Conservation (phyloP, 805 yeast species). For the Wickerhamomyces tratensis region DNA sequence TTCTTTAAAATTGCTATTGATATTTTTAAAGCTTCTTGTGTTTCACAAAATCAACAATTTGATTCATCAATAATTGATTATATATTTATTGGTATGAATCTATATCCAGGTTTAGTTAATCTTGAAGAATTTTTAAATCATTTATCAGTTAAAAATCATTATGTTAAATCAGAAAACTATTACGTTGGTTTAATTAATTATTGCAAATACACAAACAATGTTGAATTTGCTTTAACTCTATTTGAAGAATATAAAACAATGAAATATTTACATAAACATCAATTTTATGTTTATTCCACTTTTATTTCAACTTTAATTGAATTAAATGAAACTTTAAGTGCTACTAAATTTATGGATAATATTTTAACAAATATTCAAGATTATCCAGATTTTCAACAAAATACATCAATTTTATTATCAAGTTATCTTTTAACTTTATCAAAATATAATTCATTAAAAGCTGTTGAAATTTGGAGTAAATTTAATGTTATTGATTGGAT, state of each 20-base stretch:
- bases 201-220: conserved; percentile 28
- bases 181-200: conserved; percentile 30
- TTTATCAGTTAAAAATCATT: neutral
- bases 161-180: conserved; percentile 21
- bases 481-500: conserved; percentile 29
- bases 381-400: conserved; percentile 21
- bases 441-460: conserved; percentile 22
- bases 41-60: conserved; percentile 33
- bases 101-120: conserved; percentile 27
- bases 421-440: conserved; percentile 31
- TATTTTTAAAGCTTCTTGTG: conserved; percentile 30
- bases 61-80: conserved; percentile 34
- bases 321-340: conserved; percentile 37
- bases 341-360: conserved; percentile 48
- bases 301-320: conserved; percentile 43
- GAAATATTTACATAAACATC: conserved; percentile 21
- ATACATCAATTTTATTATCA: conserved; percentile 32
- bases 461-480: conserved; percentile 26
- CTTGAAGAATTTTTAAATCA: conserved; percentile 17
- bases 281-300: conserved; percentile 39
- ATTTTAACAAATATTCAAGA: conserved; percentile 35
- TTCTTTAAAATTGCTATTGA: conserved; percentile 42
- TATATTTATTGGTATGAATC: conserved; percentile 33
- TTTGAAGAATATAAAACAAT: conserved; percentile 28
- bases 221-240: conserved; percentile 25